A percentile compares a stretch with the other conserved stretches of the same genome.
phyloP scores from a whole-genome alignment of 352 stramenopile genomes.

The Globisporangium nunn region DNA sequence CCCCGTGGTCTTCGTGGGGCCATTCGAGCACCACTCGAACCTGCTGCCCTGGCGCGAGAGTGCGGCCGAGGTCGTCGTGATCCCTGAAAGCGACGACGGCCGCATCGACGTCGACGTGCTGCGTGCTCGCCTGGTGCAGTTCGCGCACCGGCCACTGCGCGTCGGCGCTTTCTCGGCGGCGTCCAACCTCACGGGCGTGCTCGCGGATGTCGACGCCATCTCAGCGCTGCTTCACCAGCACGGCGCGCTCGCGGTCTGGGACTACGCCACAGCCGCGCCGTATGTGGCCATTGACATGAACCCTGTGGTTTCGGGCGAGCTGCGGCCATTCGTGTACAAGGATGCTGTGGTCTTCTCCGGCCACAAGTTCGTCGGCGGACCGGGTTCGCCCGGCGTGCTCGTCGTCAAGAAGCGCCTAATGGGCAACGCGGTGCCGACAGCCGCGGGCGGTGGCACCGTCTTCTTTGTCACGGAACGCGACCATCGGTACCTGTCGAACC shows the following conservation, averaged over 20 bases:
- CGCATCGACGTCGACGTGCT: slow-evolving; percentile 61
- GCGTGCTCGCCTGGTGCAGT: slow-evolving; percentile 33
- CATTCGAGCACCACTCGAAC: slow-evolving; percentile 98
- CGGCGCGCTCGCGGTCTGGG: slow-evolving; percentile 90
- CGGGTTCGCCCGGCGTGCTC: slow-evolving; percentile 89
- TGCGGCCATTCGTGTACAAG: slow-evolving; percentile 50
- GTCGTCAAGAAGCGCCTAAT: slow-evolving; percentile 91
- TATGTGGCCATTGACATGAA: slow-evolving; percentile 97
- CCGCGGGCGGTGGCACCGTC: slow-evolving; percentile 38
- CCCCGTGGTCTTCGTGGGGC: slow-evolving; percentile 88
- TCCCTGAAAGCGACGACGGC: slow-evolving; percentile 44
- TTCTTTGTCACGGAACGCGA: slow-evolving; percentile 52
- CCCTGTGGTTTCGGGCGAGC: slow-evolving; percentile 44
- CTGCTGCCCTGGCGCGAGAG: slow-evolving; percentile 95
- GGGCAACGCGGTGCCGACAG: slow-evolving; percentile 44
- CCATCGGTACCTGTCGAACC: slow-evolving; percentile 73
- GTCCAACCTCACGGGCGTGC: slow-evolving; percentile 93
- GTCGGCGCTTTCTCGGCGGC: slow-evolving; percentile 91
- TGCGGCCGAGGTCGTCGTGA: slow-evolving; percentile 68
- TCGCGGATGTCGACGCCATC: slow-evolving; percentile 88
- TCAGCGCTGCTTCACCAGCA: slow-evolving; percentile 87
- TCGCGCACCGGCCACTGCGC: slow-evolving; percentile 46
- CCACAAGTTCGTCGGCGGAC: slow-evolving; percentile 96
- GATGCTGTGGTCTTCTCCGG: slow-evolving; percentile 94
- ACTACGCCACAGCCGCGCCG: slow-evolving; percentile 93